Evolutionary conservation across 2,329 filamentous ascomycete species (phyloP), one percentile per base, ranked within the genome.

Genomic region (Ascochyta viciae-villosae): DNA sequence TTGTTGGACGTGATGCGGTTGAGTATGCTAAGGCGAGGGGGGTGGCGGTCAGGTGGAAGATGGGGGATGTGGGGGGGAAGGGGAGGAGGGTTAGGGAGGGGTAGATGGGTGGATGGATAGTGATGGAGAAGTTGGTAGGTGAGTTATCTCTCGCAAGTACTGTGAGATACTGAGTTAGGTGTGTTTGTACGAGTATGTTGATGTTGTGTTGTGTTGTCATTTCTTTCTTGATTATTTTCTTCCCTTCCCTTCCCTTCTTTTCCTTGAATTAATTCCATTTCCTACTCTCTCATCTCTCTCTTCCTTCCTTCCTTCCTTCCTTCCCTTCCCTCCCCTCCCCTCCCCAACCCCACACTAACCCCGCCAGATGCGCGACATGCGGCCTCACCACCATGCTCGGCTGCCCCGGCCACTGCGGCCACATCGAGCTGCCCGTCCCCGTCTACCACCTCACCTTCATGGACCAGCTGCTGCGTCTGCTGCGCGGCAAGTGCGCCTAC

Each of bases 371-470:
- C 80, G 85, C 92, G 67, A 99, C 95, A 75, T 99, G 95, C 79
- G 91, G 94, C 65, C 84, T 96, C 64, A 90, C 88, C 70, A 88
- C 88, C 59, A 85, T 87, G 71, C 86, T 62, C 22, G 73, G 86
- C 67, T 99, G 96, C 74, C 92, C 94, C 6, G 96, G 96, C 54
- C 96, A 99, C 80, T 86, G 90, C 57, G 96, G 95, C 49, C 95
- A 99, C 73, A 96, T 99, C 74, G 92, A 97, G 68, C 87, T 99
- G 12, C 93, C 95, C 13, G 89, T 93, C 12, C 91, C 91, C 42
- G 91, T 97, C 48, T 99, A 98, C 75, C 94, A 99, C 76, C 91
- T 94, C n/a, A 90, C 92, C 2, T 98, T 97, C 72, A 89, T 99
- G 82, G 93, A 97, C 73, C 93, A 97, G 75, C 85, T 93, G 48